Percentiles rank a stretch among this genome's conserved stretches.
Evolutionary conservation across 1,284 basidiomycete genomes (phyloP).

Genomic region (Gomphus bonarii): DNA sequence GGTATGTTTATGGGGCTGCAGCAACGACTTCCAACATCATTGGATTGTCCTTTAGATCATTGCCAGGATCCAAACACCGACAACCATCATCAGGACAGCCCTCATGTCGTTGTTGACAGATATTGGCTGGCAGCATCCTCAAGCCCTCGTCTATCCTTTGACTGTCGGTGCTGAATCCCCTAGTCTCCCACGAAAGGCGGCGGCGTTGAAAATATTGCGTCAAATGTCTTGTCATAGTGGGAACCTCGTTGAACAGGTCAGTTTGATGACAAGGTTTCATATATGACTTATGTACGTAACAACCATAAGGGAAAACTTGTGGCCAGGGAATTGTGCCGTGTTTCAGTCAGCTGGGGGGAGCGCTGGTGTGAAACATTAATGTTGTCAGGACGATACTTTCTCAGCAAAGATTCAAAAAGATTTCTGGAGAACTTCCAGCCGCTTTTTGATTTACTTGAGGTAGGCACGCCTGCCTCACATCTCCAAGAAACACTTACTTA

Average conservation of each 20-base stretch:
- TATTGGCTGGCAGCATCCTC: constrained; percentile 51
- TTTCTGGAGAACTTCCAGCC: constrained; percentile 54
- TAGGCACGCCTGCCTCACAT: constrained; percentile 16
- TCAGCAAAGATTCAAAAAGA: constrained; percentile 50
- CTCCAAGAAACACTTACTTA: not conserved
- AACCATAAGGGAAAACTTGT: constrained; percentile 36
- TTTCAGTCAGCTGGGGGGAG: constrained; percentile 58
- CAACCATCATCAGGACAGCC: constrained; percentile 37
- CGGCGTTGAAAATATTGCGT: constrained; percentile 45
- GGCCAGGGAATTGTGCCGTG: constrained; percentile 49
- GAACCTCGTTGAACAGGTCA: constrained; percentile 42
- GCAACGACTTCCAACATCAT: not conserved
- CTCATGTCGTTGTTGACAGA: constrained; percentile 48
- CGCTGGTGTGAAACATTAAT: constrained; percentile 58
- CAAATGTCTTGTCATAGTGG: constrained; percentile 50
- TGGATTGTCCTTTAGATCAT: constrained; percentile 33
- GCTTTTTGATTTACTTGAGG: constrained; percentile 50
- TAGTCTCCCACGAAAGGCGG: constrained; percentile 36
- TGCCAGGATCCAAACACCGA: constrained; percentile 50
- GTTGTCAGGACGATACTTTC: constrained; percentile 52
- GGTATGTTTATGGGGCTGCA: constrained; percentile 19
- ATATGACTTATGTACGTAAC: too few species aligned
- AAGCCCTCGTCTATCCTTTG: constrained; percentile 53
- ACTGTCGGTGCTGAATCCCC: constrained; percentile 55
- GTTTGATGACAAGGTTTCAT: too few species aligned